Conservation (phyloP, 306 rosid genomes). For the Sphenostylis stenocarpa region DNA sequence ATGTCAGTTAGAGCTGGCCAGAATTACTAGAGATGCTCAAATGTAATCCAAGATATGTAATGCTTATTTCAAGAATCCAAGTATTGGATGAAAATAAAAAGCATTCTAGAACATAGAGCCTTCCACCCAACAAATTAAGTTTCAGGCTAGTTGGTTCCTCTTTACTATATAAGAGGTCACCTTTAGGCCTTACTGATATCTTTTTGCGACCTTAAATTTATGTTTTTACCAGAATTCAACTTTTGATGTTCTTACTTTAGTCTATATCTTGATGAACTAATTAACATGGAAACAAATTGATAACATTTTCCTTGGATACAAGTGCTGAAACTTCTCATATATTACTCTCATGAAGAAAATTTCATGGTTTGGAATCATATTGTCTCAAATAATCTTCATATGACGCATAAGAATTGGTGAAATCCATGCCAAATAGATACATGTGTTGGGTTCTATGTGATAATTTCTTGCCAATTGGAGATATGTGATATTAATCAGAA, state of each 20-base stretch:
- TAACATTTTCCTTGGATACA: neutral
- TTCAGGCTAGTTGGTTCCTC: neutral
- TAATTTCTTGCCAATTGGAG: no score
- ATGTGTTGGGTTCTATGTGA: neutral
- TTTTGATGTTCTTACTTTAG: neutral
- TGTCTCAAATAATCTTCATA: no score
- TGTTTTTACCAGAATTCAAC: neutral
- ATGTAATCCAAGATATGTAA: slow-evolving; percentile 26
- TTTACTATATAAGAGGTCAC: neutral
- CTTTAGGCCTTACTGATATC: neutral
- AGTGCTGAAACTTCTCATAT: neutral
- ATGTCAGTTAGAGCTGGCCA: slow-evolving; percentile 30
- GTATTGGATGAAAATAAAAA: slow-evolving; percentile 10
- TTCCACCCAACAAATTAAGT: neutral
- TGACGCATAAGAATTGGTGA: no score
- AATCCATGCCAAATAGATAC: no score
- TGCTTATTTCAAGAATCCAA: slow-evolving; percentile 36
- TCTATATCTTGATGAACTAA: neutral
- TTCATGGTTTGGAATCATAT: no score
- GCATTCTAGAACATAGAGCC: slow-evolving; percentile 1
- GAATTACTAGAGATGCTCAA: slow-evolving; percentile 29
- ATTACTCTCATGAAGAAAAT: neutral
- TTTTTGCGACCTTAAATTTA: neutral
- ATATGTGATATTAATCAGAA: slow-evolving; percentile 10
- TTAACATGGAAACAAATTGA: neutral